Evolutionary conservation across 169 alveolate genomes (phyloP), one percentile per base, ranked within the genome.

Genomic region (Sarcocystis neurona): DNA sequence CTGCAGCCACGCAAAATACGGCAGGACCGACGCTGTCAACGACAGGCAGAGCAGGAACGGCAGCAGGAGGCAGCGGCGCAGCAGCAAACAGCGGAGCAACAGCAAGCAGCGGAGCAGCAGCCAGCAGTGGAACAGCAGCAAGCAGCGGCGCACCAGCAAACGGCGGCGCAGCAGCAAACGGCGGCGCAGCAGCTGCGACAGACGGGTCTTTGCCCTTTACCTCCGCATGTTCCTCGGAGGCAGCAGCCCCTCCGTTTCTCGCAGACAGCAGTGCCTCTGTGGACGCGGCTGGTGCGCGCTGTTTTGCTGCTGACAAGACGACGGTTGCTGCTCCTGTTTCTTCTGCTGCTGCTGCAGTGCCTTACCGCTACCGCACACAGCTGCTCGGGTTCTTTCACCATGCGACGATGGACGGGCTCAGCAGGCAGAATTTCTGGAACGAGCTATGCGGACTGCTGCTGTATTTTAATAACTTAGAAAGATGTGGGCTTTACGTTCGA

Each of bases 391-490:
- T 92, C 23, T 92, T 92, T 48, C 95, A 92, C 46, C 95, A 92
- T 89, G 90, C 95, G 79, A 85, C 89, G 46, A 90, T 92, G 86
- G 95, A 92, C 58, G 95, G 95, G 48, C 56, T 92, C 27, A 90
- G 94, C 79, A 85, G 95, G 34, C 92, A 92, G 72, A 79, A 92
- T 34, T 92, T 92, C 63, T 92, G 95, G 95, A 91, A 91, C 20
- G 95, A 92, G 56, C 48, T 87, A 5, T 44, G 70, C 6, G 32
- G 82, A 43, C 66, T 60, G 32, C 66, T 87, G 32, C 66, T 60
- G 32, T 39, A 43, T 20, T 39, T 87, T 12, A 48, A 84, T 3
- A 87, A 87, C 63, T 47, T 75, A 23, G 82, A 72, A 32, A 6
- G 82, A 72, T 72, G 32, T 72, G 32, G n/a, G 27, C 43, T 56